Evolutionary conservation across 2,329 filamentous ascomycete genomes (phyloP).

Genomic region (Diaporthe caulivora): DNA sequence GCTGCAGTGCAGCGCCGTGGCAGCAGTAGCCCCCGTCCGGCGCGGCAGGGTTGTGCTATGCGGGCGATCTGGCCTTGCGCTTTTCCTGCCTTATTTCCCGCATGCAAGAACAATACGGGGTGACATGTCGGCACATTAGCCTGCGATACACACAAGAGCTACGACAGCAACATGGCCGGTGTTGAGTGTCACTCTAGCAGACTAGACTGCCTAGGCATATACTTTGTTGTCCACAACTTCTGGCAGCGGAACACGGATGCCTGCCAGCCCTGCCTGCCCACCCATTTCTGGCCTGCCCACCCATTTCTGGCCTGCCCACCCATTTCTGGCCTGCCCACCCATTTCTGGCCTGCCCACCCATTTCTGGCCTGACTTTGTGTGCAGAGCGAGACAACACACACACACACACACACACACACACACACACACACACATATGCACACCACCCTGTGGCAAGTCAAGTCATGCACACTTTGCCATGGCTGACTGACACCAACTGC

Average conservation of each 20-base stretch:
- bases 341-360: no score
- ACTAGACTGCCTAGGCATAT: constrained; percentile 8
- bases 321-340: constrained; percentile 18
- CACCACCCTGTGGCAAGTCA: constrained; percentile 5
- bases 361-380: background rate
- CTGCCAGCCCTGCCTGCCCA: constrained; percentile 5
- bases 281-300: no score
- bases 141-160: constrained; percentile 14
- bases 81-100: constrained; percentile 39
- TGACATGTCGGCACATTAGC: constrained; percentile 32
- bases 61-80: constrained; percentile 42
- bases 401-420: background rate
- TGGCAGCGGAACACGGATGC: background rate
- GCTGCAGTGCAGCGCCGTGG: constrained; percentile 40
- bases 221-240: constrained; percentile 11
- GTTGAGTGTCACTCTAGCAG: constrained; percentile 12
- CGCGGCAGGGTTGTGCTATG: constrained; percentile 36
- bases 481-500: constrained; percentile 36
- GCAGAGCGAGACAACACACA: background rate
- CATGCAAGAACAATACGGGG: constrained; percentile 22
- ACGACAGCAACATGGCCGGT: constrained; percentile 27
- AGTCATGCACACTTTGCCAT: constrained; percentile 16
- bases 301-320: constrained; percentile 1
- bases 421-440: background rate
- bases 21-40: constrained; percentile 39